Percentiles rank a stretch among this genome's conserved stretches.
Evolutionary conservation across 257 asterid genomes (phyloP).

Genomic region (Scutellaria baicalensis): DNA sequence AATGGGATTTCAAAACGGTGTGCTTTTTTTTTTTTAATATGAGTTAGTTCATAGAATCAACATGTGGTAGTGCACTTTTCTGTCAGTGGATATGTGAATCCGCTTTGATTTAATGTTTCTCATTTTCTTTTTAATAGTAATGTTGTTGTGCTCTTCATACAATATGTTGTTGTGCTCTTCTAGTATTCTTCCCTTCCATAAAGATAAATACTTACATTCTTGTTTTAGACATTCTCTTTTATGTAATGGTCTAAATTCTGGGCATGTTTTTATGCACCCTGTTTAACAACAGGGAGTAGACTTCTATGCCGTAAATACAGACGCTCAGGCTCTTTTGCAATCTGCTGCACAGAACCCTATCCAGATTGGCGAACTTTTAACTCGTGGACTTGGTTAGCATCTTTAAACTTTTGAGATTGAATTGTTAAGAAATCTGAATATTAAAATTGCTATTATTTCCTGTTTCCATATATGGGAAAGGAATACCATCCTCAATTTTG

Average conservation of each 20-base stretch:
- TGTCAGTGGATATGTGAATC: background rate
- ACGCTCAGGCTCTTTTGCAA: slow-evolving; percentile 86
- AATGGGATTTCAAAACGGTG: background rate
- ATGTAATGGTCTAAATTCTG: slow-evolving; percentile 4
- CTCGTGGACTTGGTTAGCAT: slow-evolving; percentile 91
- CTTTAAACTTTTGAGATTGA: slow-evolving; percentile 7
- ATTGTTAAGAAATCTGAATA: background rate
- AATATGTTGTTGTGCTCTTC: background rate
- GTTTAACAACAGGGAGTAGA: slow-evolving; percentile 74
- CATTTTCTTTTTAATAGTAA: background rate
- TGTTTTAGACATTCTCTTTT: background rate
- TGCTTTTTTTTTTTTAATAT: background rate
- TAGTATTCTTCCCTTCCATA: background rate
- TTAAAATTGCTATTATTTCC: background rate
- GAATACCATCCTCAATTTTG: background rate
- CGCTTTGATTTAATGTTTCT: background rate
- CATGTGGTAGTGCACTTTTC: background rate
- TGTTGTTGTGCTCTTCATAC: background rate
- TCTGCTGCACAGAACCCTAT: slow-evolving; percentile 87
- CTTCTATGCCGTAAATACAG: slow-evolving; percentile 92
- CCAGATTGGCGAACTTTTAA: slow-evolving; percentile 97
- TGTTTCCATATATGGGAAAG: background rate
- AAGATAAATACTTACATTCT: background rate
- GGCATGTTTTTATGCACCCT: slow-evolving; percentile 2
- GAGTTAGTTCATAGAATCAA: background rate